Base-by-base conservation (phyloP, 305 asterid species). In the Solanum hybrid region DNA sequence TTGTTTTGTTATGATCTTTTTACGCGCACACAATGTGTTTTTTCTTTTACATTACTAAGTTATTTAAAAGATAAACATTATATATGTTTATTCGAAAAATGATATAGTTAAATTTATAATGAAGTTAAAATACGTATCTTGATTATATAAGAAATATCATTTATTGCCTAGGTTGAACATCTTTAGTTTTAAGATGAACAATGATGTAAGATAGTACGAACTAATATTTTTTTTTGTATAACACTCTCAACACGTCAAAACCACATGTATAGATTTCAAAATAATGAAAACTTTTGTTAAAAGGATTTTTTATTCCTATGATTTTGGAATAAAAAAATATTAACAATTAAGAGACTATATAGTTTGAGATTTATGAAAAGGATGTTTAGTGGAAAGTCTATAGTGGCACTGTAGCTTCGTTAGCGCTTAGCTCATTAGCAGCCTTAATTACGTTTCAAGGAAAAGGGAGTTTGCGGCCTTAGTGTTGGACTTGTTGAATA, bases 361-460 rank as follows among this genome's bases (percentile, higher is more conserved):
- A 27, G 64, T 26, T 42, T 42, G 87, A 82, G 87, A 82, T 82
- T 27, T 37, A 14, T 27, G 87, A 82, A 42, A 82, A 82, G 4
- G 17, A 82, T 40, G 36, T 81, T 2, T 27, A 42, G 27, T 27
- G 38, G 71, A 42, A 82, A 82, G 87, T 82, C 87, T 82, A 82
- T 27, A 40, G 26, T 82, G 87, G 87, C 87, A 82, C 87, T 82
- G 87, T 82, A 82, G 87, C 87, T 42, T 45, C 87, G 87, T 82
- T 42, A 8, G 87, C 72, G 87, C 87, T 81, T 81, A 40, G 71
- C 87, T 81, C 87, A 82, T 15, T 82, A 29, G 71, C 64, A 29
- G 71, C 64, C 64, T 42, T 14, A 27, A 81, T 81, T 81, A 81
- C 71, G 87, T 81, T 81, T 8, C 10, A 81, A 45, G 26, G 87